Evolutionary conservation across 2,329 filamentous ascomycete species (phyloP), one percentile per base, ranked within the genome.

Genomic region (Coniochaeta sp.): DNA sequence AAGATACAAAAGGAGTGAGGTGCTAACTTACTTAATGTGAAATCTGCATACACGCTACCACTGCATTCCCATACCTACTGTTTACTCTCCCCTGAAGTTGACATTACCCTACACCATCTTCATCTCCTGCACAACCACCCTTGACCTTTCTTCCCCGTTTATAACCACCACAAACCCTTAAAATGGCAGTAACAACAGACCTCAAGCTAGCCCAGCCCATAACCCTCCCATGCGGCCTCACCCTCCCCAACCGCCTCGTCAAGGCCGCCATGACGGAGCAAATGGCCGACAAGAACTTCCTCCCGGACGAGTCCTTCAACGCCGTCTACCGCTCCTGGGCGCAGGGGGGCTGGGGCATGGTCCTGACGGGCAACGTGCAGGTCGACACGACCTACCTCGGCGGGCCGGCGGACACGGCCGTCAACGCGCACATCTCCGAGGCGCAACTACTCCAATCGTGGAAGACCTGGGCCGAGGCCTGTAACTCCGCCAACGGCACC

Each of bases 271-370:
- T 82, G 66, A 70, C 75, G 5, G 74, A 80, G 55, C 56, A 56
- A 5, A 62, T 75, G 59, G 66, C 69, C 24, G 66, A 70, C 55
- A 61, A 60, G 5, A 62, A 74, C 52, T 55, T 74, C 27, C 66
- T 73, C 1, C 78, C 78, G 0, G 70, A 69, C 12, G 58, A 71
- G 8, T 62, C 67, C 1, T 66, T 78, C 13, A 46, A 65, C 2
- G 62, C 71, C 3, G 67, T 75, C 1, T 85, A 85, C 56, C 63
- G 66, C 1, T 60, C 65, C 55, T 85, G 81, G 81, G 73, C 73
- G 0, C 63, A 72, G 7, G 76, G 76, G 3, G 72, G 69, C n/a
- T 80, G 76, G 75, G 78, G 77, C 1, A 60, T 78, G 55, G 56
- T 80, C 12, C 49, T 79, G n/a, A 78, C 77, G 0, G 73, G 75